Percentiles rank a stretch among this genome's conserved stretches.
These are phyloP conservation scores for Epithemia pelagica DNA, from an alignment of 108 stramenopile genomes.

Conservation along the genomic window DNA sequence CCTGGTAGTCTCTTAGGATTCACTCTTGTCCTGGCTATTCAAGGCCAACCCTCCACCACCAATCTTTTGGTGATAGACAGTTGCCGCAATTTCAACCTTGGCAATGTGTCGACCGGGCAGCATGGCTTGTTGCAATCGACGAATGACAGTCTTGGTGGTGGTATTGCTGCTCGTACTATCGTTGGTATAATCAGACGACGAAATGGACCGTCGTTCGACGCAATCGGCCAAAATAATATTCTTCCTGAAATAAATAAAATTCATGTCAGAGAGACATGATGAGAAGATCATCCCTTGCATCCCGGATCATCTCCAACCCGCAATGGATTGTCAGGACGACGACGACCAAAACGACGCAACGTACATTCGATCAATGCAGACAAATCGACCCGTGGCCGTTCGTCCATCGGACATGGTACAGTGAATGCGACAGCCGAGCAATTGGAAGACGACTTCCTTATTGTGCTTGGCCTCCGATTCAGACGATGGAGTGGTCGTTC, in stretches of 20 bases:
- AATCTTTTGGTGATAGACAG: too few species aligned
- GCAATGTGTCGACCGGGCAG: slow-evolving; percentile 23
- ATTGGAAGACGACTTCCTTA: too few species aligned
- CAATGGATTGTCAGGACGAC: too few species aligned
- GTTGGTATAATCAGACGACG: background rate
- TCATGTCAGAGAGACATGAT: too few species aligned
- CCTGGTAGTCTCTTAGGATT: too few species aligned
- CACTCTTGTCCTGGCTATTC: too few species aligned
- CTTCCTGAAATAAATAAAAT: background rate
- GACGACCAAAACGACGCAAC: background rate
- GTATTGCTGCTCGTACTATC: background rate
- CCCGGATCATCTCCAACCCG: too few species aligned
- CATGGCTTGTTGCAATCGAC: slow-evolving; percentile 30
- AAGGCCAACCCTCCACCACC: too few species aligned
- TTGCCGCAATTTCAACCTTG: slow-evolving; percentile 24
- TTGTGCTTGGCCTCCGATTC: too few species aligned
- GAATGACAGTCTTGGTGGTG: slow-evolving; percentile 2
- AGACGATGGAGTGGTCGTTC: too few species aligned
- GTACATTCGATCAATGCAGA: slow-evolving; percentile 1
- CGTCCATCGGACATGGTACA: slow-evolving; percentile 3
- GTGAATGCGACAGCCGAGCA: background rate
- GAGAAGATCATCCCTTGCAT: background rate
- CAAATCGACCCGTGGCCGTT: background rate
- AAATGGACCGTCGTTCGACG: background rate
- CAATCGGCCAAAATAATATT: slow-evolving; percentile 5